Base-by-base conservation (phyloP, 1,139 yeast species). In the Lizanozyma gosingica region DNA sequence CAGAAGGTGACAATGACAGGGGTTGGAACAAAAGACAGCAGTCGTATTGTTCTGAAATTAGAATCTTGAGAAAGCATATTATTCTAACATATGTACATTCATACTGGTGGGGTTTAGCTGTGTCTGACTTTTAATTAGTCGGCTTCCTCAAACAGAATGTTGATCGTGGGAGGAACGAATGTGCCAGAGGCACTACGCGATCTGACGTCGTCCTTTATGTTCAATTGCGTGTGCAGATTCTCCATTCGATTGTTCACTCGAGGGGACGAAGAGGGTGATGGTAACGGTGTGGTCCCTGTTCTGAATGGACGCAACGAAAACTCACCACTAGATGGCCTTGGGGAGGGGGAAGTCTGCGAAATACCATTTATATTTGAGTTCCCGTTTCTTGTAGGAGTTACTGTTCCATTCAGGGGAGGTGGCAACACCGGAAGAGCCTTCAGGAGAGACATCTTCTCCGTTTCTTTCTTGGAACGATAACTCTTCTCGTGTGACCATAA, bases 1-100 rank as follows among this genome's bases (percentile, higher is more conserved):
- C 87, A 80, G 54, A 74, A 71, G 41, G 63, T 83, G 38, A 81
- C 86, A n/a, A 76, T 81, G 80, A 76, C 73, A 76, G 67, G 69
- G 1, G 39, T n/a, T 27, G 15, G 8, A 34, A 15, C 9, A 14
- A 34, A 15, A 15, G 17, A 15, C n/a, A 34, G 14, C 16, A n/a
- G n/a, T 27, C 33, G n/a, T 6, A 22, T 22, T 6, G 29, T 11
- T 22, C 29, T 11, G 11, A 22, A 22, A 22, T 6, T 22, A 11
- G 29, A 22, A 6, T 22, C 29, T 22, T 22, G 11, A 22, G 29
- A n/a, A n/a, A n/a, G n/a, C n/a, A n/a, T n/a, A n/a, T n/a, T n/a
- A n/a, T n/a, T n/a, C n/a, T 22, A 22, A 6, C 29, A 22, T 11
- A 22, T 22, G 29, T 22, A 22, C 29, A 6, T 6, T 22, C 6